These are phyloP conservation scores for Evernia prunastri DNA, from an alignment of 495 filamentous ascomycete genomes.

Conservation along the genomic window DNA sequence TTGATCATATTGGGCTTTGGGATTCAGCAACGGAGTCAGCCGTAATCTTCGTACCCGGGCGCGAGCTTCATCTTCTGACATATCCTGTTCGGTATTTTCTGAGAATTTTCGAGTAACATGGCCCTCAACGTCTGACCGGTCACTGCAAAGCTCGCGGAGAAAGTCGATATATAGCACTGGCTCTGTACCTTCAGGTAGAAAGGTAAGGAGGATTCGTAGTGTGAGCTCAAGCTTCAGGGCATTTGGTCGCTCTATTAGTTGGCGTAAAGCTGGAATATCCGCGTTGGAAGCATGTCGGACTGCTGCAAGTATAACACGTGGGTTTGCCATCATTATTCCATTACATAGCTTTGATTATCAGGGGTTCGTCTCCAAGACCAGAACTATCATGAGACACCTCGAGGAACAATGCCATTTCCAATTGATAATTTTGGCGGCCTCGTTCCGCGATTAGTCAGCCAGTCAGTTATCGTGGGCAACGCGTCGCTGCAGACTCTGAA, in stretches of 20 bases:
- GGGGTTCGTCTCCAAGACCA: not conserved
- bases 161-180: constrained; percentile 58
- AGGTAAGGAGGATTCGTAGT: constrained; percentile 76
- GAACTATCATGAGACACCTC: not conserved
- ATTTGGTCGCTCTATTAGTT: constrained; percentile 52
- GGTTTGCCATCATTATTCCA: not conserved
- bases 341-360: not conserved
- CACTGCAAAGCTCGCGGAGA: constrained; percentile 43
- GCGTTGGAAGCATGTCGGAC: constrained; percentile 41
- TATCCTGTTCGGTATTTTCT: constrained; percentile 23
- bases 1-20: constrained; percentile 36
- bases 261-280: constrained; percentile 56
- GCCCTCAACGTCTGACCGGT: not conserved
- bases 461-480: not conserved
- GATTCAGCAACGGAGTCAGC: constrained; percentile 53
- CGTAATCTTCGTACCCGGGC: constrained; percentile 65
- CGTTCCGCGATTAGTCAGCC: constrained; percentile 4
- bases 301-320: constrained; percentile 44
- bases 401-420: not conserved
- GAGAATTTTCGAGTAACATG: not conserved
- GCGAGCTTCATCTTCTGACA: constrained; percentile 59
- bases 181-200: constrained; percentile 68
- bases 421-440: too few relatives aligned
- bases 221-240: constrained; percentile 60
- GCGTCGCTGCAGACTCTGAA: too few relatives aligned